phyloP scores from a whole-genome alignment of 768 basidiomycete genomes.

The Chiua virens region DNA sequence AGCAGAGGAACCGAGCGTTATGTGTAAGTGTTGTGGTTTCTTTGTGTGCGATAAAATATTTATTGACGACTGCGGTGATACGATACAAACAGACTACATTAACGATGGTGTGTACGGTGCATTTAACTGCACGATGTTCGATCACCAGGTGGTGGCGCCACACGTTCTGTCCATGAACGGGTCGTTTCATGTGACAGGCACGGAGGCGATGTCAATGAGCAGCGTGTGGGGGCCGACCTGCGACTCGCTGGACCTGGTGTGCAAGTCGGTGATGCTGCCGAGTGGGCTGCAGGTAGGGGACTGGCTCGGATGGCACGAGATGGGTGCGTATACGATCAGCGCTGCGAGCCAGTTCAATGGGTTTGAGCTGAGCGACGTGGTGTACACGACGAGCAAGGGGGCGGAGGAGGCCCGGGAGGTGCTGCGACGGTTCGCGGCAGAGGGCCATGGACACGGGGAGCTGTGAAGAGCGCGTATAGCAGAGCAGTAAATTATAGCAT shows the following conservation, averaged over 20 bases:
- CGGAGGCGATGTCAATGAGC: slow-evolving; percentile 48
- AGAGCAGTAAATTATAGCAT: slow-evolving; percentile 13
- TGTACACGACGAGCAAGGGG: slow-evolving; percentile 70
- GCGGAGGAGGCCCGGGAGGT: slow-evolving; percentile 53
- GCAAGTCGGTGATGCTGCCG: slow-evolving; percentile 60
- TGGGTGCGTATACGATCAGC: slow-evolving; percentile 99
- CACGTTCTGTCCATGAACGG: slow-evolving; percentile 70
- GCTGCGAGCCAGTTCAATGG: slow-evolving; percentile 97
- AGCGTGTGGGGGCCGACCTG: slow-evolving; percentile 99
- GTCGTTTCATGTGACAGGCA: slow-evolving; percentile 47
- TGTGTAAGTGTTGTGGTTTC: slow-evolving; percentile 68
- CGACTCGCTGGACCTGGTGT: slow-evolving; percentile 95
- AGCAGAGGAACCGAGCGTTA: slow-evolving; percentile 56
- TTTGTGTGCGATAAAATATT: neutral
- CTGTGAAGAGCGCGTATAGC: too few species aligned
- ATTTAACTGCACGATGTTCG: slow-evolving; percentile 96
- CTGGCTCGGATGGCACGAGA: slow-evolving; percentile 96
- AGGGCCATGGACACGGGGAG: slow-evolving; percentile 38
- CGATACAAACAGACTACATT: slow-evolving; percentile 77
- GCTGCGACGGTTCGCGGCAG: slow-evolving; percentile 49
- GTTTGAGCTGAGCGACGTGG: slow-evolving; percentile 75
- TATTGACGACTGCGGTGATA: slow-evolving; percentile 1
- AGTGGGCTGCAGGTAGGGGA: slow-evolving; percentile 82
- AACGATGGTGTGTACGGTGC: slow-evolving; percentile 99
- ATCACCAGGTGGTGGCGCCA: slow-evolving; percentile 91